Base-by-base conservation (phyloP, 768 basidiomycete species). In the Leccinum truebloodii region DNA sequence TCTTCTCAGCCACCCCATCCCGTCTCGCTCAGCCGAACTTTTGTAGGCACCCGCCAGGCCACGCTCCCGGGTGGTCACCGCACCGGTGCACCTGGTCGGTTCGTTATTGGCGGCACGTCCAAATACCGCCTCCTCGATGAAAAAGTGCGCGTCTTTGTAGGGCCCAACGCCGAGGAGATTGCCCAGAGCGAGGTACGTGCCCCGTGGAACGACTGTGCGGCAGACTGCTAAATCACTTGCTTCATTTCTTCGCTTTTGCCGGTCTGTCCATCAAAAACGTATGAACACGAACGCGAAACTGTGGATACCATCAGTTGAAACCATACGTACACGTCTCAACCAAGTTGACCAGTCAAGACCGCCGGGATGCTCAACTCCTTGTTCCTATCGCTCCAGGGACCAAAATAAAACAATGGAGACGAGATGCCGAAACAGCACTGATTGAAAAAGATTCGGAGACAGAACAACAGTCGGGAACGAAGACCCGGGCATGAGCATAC, bases 51-150 rank as follows among this genome's bases (percentile, higher is more conserved):
- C 22, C 78, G 94, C 41, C 93, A 94, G 72, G 89, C 94, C 0
- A 81, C 79, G 59, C 85, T 94, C 30, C 92, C 92, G 8, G 92
- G 92, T 63, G 90, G 91, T 24, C 87, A 84, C 70, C 85, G 94
- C 50, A 95, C 93, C 1, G 94, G 93, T 61, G 90, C 94, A 26
- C 93, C 93, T 20, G 92, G 94, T 73, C 85, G 88, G 71, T 91
- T 94, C 74, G 86, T 93, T 54, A 77, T 92, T 20, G 73, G 82
- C 46, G 91, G 92, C 46, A 86, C 87, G 68, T 81, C 88, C 46
- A 92, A 94, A 71, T 95, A 94, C 74, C 80, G 88, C 57, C 78
- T 97, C 16, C 66, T 92, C 58, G 91, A 96, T 69, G 86, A 89
- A 71, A 81, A 89, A 78, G 92, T 97, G 53, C 81, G 93, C 67